phyloP scores from a whole-genome alignment of 768 basidiomycete genomes.

The Dentipellis fragilis region DNA sequence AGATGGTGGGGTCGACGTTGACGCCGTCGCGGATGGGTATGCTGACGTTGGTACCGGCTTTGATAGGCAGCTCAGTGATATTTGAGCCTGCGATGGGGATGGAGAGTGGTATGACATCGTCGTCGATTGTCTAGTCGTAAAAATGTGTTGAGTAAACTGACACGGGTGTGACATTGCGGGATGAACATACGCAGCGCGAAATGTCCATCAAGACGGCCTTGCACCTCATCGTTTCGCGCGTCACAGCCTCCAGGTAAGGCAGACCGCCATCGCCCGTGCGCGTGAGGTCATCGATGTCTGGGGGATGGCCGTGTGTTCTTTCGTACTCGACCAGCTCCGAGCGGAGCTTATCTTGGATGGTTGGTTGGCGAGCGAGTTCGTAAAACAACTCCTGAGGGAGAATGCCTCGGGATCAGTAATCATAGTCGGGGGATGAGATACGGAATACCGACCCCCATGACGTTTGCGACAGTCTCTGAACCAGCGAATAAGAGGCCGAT shows the following conservation, averaged over 20 bases:
- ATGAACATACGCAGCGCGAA: conserved; percentile 1
- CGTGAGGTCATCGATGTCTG: conserved; percentile 3
- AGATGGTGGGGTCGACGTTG: conserved; percentile 8
- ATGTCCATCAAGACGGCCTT: conserved; percentile 13
- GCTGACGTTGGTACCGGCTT: conserved; percentile 7
- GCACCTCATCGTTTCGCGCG: conserved; percentile 9
- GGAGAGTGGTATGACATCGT: conserved; percentile 12
- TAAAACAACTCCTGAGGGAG: conserved; percentile 3
- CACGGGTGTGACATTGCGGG: too few relatives aligned
- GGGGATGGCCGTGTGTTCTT: neutral
- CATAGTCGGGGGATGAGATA: neutral
- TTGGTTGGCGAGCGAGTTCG: neutral
- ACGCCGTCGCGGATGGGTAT: conserved; percentile 12
- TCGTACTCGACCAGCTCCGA: neutral
- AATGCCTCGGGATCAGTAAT: neutral
- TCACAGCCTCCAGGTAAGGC: conserved; percentile 15
- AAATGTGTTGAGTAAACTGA: neutral
- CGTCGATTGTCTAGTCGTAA: conserved; percentile 4
- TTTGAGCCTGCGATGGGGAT: conserved; percentile 4
- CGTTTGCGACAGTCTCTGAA: conserved; percentile 6
- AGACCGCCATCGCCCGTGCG: conserved; percentile 4
- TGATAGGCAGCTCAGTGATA: neutral
- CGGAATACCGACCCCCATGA: conserved; percentile 1
- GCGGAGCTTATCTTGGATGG: neutral
- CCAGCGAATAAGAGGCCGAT: conserved; percentile 6